Evolutionary conservation across 352 stramenopile genomes (phyloP).

Genomic region (Globisporangium paddicum): DNA sequence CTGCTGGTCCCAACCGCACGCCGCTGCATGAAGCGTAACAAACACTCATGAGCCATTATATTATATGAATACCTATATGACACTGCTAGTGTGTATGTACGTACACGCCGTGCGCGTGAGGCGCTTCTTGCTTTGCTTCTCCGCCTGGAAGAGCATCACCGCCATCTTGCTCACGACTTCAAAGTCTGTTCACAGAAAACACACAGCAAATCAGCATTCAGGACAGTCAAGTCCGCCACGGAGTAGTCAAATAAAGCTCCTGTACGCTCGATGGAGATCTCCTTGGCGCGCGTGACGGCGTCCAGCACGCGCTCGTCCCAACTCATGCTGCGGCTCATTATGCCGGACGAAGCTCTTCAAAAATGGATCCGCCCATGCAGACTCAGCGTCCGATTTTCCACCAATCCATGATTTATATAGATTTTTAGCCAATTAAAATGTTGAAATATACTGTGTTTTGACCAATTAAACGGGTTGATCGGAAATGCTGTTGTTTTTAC

Average conservation of each 20-base stretch:
- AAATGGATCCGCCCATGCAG: conserved; percentile 13
- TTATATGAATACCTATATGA: not conserved
- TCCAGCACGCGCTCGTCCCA: conserved; percentile 65
- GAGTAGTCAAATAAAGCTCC: no score
- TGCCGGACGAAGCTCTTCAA: not conserved
- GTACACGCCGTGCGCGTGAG: conserved; percentile 56
- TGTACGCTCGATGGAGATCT: conserved; percentile 39
- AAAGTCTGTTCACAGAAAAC: conserved; percentile 36
- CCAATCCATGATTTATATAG: not conserved
- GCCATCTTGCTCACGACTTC: conserved; percentile 47
- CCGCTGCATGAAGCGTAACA: conserved; percentile 24
- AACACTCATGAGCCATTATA: not conserved
- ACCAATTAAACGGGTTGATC: not conserved
- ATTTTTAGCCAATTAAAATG: not conserved
- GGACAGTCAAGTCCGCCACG: no score
- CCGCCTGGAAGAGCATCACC: conserved; percentile 47
- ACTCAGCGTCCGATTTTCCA: not conserved
- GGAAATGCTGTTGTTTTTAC: not conserved
- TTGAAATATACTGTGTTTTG: not conserved
- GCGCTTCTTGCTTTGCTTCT: conserved; percentile 63
- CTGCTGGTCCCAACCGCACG: conserved; percentile 49
- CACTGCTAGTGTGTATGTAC: not conserved
- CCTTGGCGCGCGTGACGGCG: conserved; percentile 27
- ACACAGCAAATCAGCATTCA: not conserved
- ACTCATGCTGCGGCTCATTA: conserved; percentile 38